Conservation (phyloP, 352 stramenopile genomes). For the Phytopythium delawarense region DNA sequence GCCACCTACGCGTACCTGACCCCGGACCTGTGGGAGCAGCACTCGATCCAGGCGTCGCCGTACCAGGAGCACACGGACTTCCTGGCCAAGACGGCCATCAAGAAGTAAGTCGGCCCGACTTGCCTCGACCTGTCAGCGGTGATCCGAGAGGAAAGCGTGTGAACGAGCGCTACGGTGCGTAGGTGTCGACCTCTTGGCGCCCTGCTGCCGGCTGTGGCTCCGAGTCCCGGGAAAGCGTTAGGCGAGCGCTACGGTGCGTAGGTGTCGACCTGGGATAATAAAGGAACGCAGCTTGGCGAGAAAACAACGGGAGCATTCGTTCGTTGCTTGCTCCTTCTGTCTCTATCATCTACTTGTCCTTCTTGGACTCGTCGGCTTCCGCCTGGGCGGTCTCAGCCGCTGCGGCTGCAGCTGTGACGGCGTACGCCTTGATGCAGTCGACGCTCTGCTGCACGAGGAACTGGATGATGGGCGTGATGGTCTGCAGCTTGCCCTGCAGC, state of each 20-base stretch:
- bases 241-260: slow-evolving; percentile 89
- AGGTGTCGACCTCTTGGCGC: slow-evolving; percentile 73
- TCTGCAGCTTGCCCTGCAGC: slow-evolving; percentile 52
- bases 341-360: slow-evolving; percentile 30
- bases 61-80: slow-evolving; percentile 99
- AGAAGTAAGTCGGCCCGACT: slow-evolving; percentile 61
- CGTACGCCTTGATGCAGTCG: slow-evolving; percentile 31
- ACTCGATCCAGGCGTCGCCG: slow-evolving; percentile 87
- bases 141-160: slow-evolving; percentile 62
- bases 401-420: background rate
- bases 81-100: slow-evolving; percentile 94
- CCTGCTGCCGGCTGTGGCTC: background rate
- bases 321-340: background rate
- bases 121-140: background rate
- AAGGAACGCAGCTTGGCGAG: slow-evolving; percentile 10
- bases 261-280: slow-evolving; percentile 74
- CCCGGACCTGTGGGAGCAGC: slow-evolving; percentile 99
- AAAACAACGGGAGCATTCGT: slow-evolving; percentile 1
- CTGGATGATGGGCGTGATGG: slow-evolving; percentile 48
- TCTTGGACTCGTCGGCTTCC: slow-evolving; percentile 27
- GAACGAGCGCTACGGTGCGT: slow-evolving; percentile 88
- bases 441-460: slow-evolving; percentile 61
- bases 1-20: slow-evolving; percentile 99
- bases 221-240: slow-evolving; percentile 61
- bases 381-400: background rate